phyloP scores from a whole-genome alignment of 257 asterid genomes.

The Leptodermis oblonga region DNA sequence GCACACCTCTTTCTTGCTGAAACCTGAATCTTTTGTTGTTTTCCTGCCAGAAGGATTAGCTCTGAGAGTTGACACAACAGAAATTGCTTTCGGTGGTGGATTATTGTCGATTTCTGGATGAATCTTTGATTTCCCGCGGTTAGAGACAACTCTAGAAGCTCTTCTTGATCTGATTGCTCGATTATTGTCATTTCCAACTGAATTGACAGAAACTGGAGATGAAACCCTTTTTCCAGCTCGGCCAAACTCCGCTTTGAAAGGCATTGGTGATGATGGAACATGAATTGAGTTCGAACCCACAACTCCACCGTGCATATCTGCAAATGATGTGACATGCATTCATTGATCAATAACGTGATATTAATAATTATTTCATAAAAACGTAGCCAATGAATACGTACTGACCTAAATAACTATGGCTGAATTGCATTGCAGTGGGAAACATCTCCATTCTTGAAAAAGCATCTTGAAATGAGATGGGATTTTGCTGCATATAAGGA shows the following conservation, averaged over 20 bases:
- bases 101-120: slow-evolving; percentile 10
- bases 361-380: too few species aligned
- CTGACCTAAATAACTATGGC: slow-evolving; percentile 26
- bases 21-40: background rate
- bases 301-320: slow-evolving; percentile 13
- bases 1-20: slow-evolving; percentile 6
- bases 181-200: slow-evolving; percentile 7
- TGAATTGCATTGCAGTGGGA: slow-evolving; percentile 1
- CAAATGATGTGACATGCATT: too few species aligned
- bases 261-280: slow-evolving; percentile 3
- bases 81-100: slow-evolving; percentile 7
- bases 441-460: slow-evolving; percentile 10
- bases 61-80: slow-evolving; percentile 12
- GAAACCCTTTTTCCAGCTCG: slow-evolving; percentile 4
- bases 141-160: slow-evolving; percentile 9
- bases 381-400: too few species aligned
- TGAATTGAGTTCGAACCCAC: slow-evolving; percentile 11
- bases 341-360: too few species aligned
- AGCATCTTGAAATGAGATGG: slow-evolving; percentile 8
- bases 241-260: background rate
- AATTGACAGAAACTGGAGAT: slow-evolving; percentile 14
- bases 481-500: slow-evolving; percentile 12
- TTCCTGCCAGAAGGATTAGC: slow-evolving; percentile 3
- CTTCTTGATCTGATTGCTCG: slow-evolving; percentile 4
- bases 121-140: slow-evolving; percentile 16